Base-by-base conservation (phyloP, 2,329 filamentous ascomycete genomes). In the Penicillium sp. region DNA sequence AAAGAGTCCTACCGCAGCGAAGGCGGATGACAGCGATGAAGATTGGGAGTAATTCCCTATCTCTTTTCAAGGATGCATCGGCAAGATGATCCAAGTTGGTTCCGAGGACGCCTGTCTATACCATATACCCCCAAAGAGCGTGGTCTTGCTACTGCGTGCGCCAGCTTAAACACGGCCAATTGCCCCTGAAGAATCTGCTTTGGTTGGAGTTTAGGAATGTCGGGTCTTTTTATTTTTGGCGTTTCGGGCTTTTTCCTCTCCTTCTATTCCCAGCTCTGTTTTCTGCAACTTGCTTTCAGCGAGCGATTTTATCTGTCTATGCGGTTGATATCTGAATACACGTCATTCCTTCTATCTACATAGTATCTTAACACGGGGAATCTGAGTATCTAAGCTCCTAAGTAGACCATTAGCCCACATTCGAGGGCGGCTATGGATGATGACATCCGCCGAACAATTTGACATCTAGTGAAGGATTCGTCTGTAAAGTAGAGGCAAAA, bases 41-140 rank as follows among this genome's bases (percentile, higher is more conserved):
- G 89, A 91, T 68, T 91, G 88, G 87, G 88, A 91, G 75, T 91
- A 80, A 73, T 35, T 10, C 27, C 18, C 25, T 29, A 13, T 38
- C n/a, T 18, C n/a, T 32, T 46, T 32, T 44, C 34, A 15, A 37
- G 27, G 47, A 37, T 35, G 13, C 45, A 31, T 38, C 16, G 31
- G 47, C 52, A 55, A 51, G 21, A 35, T n/a, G 6, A 48, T 32
- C 27, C 25, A 29, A 35, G 37, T 41, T 40, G n/a, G 27, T 29
- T 25, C 27, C 37, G 37, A 44, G 39, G 46, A 46, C 40, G 18
- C 18, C 41, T 54, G 52, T 54, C 39, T 54, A 51, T 51, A 45
- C 38, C 18, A 47, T 31, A 54, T 51, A 38, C 25, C 46, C 18
- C 31, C 10, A 9, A 37, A 37, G 16, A 34, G n/a, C 32, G 27